Percentiles rank a stretch among this genome's conserved stretches.
These are phyloP conservation scores for Jamesozyma rosinii DNA, from an alignment of 805 yeast species.

Conservation along the genomic window DNA sequence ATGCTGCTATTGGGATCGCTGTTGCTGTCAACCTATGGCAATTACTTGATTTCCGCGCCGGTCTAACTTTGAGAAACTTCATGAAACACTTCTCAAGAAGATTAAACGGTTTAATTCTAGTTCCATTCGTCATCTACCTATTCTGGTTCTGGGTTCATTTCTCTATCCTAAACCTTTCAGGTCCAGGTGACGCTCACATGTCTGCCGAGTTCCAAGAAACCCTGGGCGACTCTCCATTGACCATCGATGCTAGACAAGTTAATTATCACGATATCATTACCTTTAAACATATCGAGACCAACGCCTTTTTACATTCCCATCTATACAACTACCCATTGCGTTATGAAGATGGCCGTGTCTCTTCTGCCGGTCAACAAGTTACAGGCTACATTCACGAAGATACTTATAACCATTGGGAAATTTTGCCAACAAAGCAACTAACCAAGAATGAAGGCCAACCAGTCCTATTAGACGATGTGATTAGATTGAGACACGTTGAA, in stretches of 20 bases:
- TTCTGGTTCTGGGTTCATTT: constrained; percentile 92
- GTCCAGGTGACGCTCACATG: constrained; percentile 95
- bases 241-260: constrained; percentile 59
- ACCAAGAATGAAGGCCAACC: constrained; percentile 37
- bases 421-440: constrained; percentile 52
- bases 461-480: constrained; percentile 59
- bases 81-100: constrained; percentile 69
- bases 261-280: constrained; percentile 71
- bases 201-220: constrained; percentile 92
- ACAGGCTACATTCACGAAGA: constrained; percentile 55
- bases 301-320: constrained; percentile 78
- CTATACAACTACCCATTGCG: constrained; percentile 68
- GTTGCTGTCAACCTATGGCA: constrained; percentile 84
- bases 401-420: constrained; percentile 74
- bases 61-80: constrained; percentile 49
- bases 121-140: constrained; percentile 76
- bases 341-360: constrained; percentile 91
- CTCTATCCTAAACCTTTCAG: constrained; percentile 69
- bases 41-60: constrained; percentile 61
- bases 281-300: constrained; percentile 71
- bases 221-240: constrained; percentile 70
- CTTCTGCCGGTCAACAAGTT: constrained; percentile 91
- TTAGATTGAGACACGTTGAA: constrained; percentile 72
- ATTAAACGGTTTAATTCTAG: constrained; percentile 54
- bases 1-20: constrained; percentile 76